Percentiles rank a stretch among this genome's conserved stretches.
Conservation (phyloP, 2,329 filamentous ascomycete species). For the Zymoseptoria tritici region DNA sequence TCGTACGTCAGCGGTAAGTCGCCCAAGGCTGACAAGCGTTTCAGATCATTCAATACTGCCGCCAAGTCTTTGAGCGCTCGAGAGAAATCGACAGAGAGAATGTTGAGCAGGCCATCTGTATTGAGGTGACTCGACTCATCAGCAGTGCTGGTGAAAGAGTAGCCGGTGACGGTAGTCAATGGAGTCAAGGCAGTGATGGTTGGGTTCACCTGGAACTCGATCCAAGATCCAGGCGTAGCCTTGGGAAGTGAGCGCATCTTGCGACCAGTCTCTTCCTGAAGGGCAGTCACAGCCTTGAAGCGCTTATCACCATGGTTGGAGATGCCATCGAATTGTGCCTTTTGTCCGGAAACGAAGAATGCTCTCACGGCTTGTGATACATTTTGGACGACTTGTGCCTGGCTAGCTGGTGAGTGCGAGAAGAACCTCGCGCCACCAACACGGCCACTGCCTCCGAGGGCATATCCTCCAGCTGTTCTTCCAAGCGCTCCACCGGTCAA, state of each 20-base stretch:
- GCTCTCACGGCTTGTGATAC: conserved; percentile 89
- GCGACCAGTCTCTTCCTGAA: conserved; percentile 65
- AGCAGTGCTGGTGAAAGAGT: conserved; percentile 31
- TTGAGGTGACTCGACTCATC: conserved; percentile 57
- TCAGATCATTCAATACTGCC: conserved; percentile 71
- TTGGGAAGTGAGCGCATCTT: conserved; percentile 56
- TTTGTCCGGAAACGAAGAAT: conserved; percentile 86
- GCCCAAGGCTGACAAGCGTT: conserved; percentile 66
- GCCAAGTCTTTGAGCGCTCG: conserved; percentile 78
- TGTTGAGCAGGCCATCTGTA: conserved; percentile 74
- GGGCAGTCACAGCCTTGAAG: conserved; percentile 67
- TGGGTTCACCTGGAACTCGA: conserved; percentile 84
- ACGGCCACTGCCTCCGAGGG: conserved; percentile 57
- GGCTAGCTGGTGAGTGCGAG: conserved; percentile 75
- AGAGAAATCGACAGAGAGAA: conserved; percentile 81
- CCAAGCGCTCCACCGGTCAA: conserved; percentile 80
- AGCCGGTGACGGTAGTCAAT: conserved; percentile 52
- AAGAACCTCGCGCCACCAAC: conserved; percentile 75
- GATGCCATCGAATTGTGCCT: conserved; percentile 76
- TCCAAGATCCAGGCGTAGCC: conserved; percentile 63
- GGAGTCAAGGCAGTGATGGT: conserved; percentile 82
- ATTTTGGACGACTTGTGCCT: conserved; percentile 87
- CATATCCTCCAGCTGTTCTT: conserved; percentile 84
- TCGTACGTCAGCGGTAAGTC: conserved; percentile 76
- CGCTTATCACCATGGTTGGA: conserved; percentile 64